Conservation (phyloP, 2,329 filamentous ascomycete species). For the Fusarium papillatum region DNA sequence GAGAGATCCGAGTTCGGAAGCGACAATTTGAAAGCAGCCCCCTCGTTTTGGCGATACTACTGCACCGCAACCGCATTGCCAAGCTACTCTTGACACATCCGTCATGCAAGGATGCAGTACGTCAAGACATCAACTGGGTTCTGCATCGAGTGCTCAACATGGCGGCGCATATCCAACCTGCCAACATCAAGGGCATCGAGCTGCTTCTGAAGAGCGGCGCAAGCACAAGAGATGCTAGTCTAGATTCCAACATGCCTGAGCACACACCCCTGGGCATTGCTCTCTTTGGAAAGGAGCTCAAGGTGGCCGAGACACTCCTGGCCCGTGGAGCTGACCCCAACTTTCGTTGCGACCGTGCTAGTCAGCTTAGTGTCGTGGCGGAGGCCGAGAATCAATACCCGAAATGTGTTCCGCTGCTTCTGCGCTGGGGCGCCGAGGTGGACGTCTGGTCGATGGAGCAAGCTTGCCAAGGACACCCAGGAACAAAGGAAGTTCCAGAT, state of each 20-base stretch:
- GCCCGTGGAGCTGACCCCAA: neutral
- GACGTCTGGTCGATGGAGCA: neutral
- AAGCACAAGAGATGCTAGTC: neutral
- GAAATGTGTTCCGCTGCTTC: neutral
- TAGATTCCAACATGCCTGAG: neutral
- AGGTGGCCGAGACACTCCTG: neutral
- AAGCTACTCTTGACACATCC: neutral
- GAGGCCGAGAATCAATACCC: neutral
- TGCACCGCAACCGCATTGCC: neutral
- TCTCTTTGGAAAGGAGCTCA: neutral
- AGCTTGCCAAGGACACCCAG: neutral
- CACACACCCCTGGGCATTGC: neutral
- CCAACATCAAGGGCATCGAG: neutral
- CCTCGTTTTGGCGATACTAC: neutral
- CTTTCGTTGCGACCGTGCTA: neutral
- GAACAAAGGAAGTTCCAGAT: neutral
- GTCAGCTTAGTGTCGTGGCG: neutral
- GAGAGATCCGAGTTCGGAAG: neutral
- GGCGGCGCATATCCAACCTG: neutral
- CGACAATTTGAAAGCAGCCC: neutral
- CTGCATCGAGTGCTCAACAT: neutral
- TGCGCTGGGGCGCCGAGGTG: neutral
- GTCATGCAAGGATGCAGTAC: neutral
- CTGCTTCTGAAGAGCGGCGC: neutral
- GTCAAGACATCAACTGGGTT: neutral